Percentiles rank a stretch among this genome's conserved stretches.
Conservation (phyloP, 345 rosid species). For the Xanthoceras sorbifolium region DNA sequence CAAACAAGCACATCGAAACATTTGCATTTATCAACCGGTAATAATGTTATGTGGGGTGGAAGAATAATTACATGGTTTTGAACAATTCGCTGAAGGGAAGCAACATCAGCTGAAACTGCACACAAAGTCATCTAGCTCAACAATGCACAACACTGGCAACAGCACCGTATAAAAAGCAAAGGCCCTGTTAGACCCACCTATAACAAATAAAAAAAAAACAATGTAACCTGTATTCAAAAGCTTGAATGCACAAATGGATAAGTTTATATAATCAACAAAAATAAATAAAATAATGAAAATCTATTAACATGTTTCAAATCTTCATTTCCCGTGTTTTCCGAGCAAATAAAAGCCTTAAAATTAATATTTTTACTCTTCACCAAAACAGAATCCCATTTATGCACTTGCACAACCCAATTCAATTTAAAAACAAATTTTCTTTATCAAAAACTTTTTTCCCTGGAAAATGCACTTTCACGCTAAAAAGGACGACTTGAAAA, state of each 20-base stretch:
- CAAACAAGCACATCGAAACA: neutral
- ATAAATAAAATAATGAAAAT: neutral
- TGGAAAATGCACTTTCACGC: no score
- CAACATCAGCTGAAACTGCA: constrained; percentile 13
- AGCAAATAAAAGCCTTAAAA: no score
- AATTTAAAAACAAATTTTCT: no score
- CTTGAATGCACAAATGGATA: neutral
- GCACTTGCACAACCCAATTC: no score
- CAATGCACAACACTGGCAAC: neutral
- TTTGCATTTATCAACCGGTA: neutral
- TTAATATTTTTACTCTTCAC: no score
- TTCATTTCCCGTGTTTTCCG: no score
- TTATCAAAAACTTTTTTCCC: no score
- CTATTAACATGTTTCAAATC: no score
- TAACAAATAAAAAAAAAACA: neutral
- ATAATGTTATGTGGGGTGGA: neutral
- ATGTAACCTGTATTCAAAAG: neutral
- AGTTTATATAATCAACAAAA: neutral
- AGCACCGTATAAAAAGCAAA: neutral
- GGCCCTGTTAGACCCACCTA: neutral
- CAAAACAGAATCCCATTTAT: no score
- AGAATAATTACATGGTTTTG: constrained; percentile 15
- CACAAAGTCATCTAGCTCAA: constrained; percentile 12
- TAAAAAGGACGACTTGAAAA: neutral
- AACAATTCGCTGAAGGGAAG: neutral